Base-by-base conservation (phyloP, 2,329 filamentous ascomycete species). In the Fonsecaea monophora region DNA sequence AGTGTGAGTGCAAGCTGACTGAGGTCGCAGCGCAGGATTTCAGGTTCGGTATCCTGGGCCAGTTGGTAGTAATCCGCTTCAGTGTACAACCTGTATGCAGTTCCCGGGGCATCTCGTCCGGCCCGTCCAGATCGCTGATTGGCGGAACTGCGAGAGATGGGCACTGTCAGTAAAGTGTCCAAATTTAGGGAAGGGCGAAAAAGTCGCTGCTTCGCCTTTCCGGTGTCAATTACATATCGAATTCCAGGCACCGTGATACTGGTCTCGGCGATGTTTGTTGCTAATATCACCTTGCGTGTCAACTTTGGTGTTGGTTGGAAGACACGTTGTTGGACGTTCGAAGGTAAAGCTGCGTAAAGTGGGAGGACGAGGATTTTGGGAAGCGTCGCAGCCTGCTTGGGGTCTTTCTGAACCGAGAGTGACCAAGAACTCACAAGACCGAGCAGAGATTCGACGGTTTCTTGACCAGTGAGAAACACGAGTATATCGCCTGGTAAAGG, bases 181-280 rank as follows among this genome's bases (percentile, higher is more conserved):
- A 99, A 89, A 4, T 93, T 94, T 0, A 98, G 84, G 0, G 89
- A 86, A 15, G 90, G 87, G 13, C 94, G 90, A 76, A 93, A 99
- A 71, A 96, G 91, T 79, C 97, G 97, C 70, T 96, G 86, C 77
- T 99, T 99, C 8, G 91, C 92, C 74, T 97, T 97, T 54, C 95
- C 95, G 63, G 91, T 91, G 75, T 99, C 95, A 21, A 99, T 86
- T 9, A 99, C 94, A 73, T 91, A 95, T 4, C 92, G 88, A 6
- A 99, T 93, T 1, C 95, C 95, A 0, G 94, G 91, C 0, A 99
- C 94, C 0, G 95, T 99, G 66, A 99, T 91, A 0, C 95, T 98
- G 0, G 95, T 98, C 78, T 99, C 95, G n/a, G 95, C 95, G 73
- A 99, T 98, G 75, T 99, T 99, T 13, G 95, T 99, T 0, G 94